Evolutionary conservation across 164 flowering plant genomes (phyloP).

Genomic region (Stephania yunnanensis): DNA sequence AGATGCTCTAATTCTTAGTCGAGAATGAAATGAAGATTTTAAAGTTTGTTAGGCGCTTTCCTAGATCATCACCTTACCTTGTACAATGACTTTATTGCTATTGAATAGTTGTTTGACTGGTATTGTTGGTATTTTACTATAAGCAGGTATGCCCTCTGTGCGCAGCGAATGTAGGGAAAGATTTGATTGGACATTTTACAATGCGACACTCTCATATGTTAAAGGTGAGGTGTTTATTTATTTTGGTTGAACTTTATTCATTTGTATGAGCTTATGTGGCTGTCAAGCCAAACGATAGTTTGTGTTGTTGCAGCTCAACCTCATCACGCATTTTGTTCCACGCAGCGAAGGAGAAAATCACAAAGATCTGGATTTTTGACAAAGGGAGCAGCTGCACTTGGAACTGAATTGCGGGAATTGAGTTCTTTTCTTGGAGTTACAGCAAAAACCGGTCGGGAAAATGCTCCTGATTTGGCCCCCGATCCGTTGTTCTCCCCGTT

Average conservation of each 20-base stretch:
- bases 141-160: conserved; percentile 91
- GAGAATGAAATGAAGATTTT: too few relatives aligned
- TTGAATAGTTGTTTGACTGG: background rate
- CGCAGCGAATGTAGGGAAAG: conserved; percentile 74
- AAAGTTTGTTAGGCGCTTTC: background rate
- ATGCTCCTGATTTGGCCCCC: conserved; percentile 33
- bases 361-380: conserved; percentile 48
- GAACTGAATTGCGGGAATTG: conserved; percentile 40
- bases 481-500: conserved; percentile 74
- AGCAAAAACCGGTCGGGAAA: conserved; percentile 25
- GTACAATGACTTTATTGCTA: too few relatives aligned
- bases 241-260: background rate
- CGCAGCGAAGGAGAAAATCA: conserved; percentile 54
- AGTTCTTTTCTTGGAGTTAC: conserved; percentile 37
- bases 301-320: background rate
- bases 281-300: background rate
- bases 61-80: background rate
- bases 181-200: conserved; percentile 62
- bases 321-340: conserved; percentile 7
- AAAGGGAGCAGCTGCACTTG: conserved; percentile 26
- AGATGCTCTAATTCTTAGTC: too few relatives aligned
- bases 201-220: conserved; percentile 59
- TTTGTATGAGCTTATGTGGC: background rate
- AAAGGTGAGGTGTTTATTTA: conserved; percentile 37
- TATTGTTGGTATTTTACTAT: background rate